Base-by-base conservation (phyloP, 306 rosid genomes). In the Oxytropis ochrocephala region DNA sequence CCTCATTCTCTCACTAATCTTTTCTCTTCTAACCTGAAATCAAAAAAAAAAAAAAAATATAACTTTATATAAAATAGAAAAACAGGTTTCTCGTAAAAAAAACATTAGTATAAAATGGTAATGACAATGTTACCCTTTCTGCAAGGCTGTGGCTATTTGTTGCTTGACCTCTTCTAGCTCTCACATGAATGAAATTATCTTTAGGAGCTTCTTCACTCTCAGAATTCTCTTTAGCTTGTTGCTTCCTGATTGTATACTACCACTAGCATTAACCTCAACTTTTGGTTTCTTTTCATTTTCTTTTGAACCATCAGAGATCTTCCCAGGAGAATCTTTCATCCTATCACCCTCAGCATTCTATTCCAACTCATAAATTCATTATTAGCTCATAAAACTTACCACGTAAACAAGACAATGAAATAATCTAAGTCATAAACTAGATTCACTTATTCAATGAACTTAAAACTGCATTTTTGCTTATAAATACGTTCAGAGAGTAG, bases 121-220 rank as follows among this genome's bases (percentile, higher is more conserved):
- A n/a, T 50, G 70, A 4, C 17, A 44, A 4, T 63, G 16, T 5
- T 83, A 91, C 99, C 95, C 99, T 85, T 81, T 95, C 99, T 48
- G 99, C 99, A 60, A 95, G 99, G 84, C 99, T 95, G 67, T 95
- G 99, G 64, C 99, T 95, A 17, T 95, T 95, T 6, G 99, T 95
- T 29, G 99, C 99, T 78, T 95, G 99, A 47, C 99, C 99, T 78
- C 97, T 95, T 74, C 99, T 81, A 48, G 99, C 99, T 86, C 99
- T 83, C 62, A 95, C 95, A 78, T 95, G 99, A 75, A 95, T 89
- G 86, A 89, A 91, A 83, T 83, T 89, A 1, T 95, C 96, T 69
- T 87, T 89, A 0, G 88, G 55, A 79, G 85, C 80, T 59, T 89
- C 99, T 50, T 79, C 97, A 71, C 92, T 85, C 7, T 53, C 78